These are phyloP conservation scores for Neonectria sp. DNA, from an alignment of 2,329 filamentous ascomycete genomes.

Conservation along the genomic window DNA sequence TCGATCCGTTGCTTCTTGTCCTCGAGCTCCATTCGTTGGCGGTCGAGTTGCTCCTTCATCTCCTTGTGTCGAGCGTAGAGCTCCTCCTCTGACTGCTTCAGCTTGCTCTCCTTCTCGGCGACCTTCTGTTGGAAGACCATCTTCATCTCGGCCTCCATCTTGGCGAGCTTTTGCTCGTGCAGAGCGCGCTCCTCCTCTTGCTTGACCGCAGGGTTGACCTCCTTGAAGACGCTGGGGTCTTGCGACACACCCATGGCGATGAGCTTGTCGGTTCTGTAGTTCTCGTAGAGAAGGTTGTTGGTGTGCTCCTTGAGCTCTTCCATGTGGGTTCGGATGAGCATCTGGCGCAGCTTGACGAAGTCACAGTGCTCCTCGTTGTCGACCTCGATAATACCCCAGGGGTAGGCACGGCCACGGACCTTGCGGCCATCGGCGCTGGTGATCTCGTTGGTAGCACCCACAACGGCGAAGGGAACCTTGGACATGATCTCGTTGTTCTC, in stretches of 20 bases:
- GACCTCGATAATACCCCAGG: slow-evolving; percentile 98
- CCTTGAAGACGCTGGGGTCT: slow-evolving; percentile 99
- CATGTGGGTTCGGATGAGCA: slow-evolving; percentile 99
- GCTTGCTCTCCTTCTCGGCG: slow-evolving; percentile 98
- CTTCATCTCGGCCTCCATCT: slow-evolving; percentile 99
- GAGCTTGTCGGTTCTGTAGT: slow-evolving; percentile 99
- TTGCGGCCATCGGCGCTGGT: slow-evolving; percentile 92
- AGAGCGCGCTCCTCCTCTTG: slow-evolving; percentile 98
- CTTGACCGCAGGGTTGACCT: slow-evolving; percentile 99
- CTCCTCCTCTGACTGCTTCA: slow-evolving; percentile 99
- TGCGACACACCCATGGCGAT: slow-evolving; percentile 98
- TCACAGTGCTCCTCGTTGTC: slow-evolving; percentile 99
- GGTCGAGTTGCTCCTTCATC: slow-evolving; percentile 99
- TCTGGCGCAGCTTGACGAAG: slow-evolving; percentile 99
- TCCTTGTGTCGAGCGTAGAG: slow-evolving; percentile 97
- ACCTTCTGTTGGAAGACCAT: slow-evolving; percentile 99
- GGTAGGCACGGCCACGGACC: slow-evolving; percentile 95
- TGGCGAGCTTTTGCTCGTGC: slow-evolving; percentile 99
- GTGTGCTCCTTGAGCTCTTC: slow-evolving; percentile 99
- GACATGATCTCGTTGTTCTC: slow-evolving; percentile 99
- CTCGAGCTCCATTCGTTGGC: slow-evolving; percentile 94
- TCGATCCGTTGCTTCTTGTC: slow-evolving; percentile 98
- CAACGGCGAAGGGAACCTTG: slow-evolving; percentile 98
- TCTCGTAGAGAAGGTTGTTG: slow-evolving; percentile 99
- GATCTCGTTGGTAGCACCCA: slow-evolving; percentile 96